Evolutionary conservation across 2,329 filamentous ascomycete genomes (phyloP), one percentile per base, ranked within the genome.

Genomic region (Sporothrix pallida): DNA sequence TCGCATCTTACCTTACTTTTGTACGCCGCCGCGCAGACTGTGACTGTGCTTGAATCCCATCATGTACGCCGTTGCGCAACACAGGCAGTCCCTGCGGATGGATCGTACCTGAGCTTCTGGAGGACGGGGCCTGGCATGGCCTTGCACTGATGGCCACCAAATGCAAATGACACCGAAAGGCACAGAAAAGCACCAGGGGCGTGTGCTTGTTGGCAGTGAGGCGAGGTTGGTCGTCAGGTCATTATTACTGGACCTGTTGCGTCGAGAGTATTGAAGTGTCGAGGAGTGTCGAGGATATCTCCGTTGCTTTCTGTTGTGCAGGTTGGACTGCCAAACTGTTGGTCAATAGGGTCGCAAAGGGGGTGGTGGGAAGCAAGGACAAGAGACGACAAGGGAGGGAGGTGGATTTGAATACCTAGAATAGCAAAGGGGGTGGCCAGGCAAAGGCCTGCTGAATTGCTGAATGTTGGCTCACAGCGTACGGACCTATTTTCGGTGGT

Each of bases 41-140:
- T n/a, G 44, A 17, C 15, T 12, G 12, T n/a, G 44, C 50, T 26
- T 23, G 31, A 23, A 6, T 48, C 52, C 37, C 20, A n/a, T 42
- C 56, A 20, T 70, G 56, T 48, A 20, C 68, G 48, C 42, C 52
- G 54, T 63, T 63, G 9, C 23, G 70, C 70, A 63, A 20, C 46
- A 44, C 44, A 17, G 31, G 54, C 52, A 46, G 8, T 26, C 15
- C 4, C 62, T n/a, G 69, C 37, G 31, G 52, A 70, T 60, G 17
- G n/a, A 8, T 67, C 31, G 70, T 65, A 56, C 70, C 60, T 72
- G 60, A 37, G 7, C 31, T 37, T 37, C 31, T 7, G 7, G 7
- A 26, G 69, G 54, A 50, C 54, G 20, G 62, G 62, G 52, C 23
- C 46, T 23, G 17, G 26, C 67, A 54, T 5, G 50, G 50, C 9